Evolutionary conservation across 2,329 filamentous ascomycete species (phyloP).

Genomic region (Leptographium wingfieldii): DNA sequence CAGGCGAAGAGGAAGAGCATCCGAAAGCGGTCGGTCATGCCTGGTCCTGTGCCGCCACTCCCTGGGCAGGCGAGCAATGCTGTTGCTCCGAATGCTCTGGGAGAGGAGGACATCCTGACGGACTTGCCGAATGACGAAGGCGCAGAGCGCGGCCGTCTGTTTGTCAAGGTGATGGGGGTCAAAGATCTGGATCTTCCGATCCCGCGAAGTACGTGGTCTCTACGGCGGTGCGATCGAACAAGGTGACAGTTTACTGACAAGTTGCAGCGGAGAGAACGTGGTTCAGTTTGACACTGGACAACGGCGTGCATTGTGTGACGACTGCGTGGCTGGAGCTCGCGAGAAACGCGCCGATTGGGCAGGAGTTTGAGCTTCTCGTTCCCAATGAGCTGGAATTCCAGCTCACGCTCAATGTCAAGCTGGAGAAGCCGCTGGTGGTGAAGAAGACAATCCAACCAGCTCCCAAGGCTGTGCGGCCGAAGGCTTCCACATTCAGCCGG

Average conservation of each 20-base stretch:
- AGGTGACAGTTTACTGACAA: slow-evolving; percentile 2
- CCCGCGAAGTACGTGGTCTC: slow-evolving; percentile 59
- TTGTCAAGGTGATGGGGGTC: slow-evolving; percentile 97
- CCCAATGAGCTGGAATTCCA: slow-evolving; percentile 98
- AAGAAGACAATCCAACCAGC: slow-evolving; percentile 38
- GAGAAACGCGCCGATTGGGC: slow-evolving; percentile 84
- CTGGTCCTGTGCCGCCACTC: slow-evolving; percentile 64
- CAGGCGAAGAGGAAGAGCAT: slow-evolving; percentile 55
- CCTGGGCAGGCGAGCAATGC: slow-evolving; percentile 81
- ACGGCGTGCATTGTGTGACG: slow-evolving; percentile 93
- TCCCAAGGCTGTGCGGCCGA: slow-evolving; percentile 52
- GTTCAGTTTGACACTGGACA: slow-evolving; percentile 96
- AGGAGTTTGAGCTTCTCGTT: slow-evolving; percentile 96
- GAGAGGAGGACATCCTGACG: slow-evolving; percentile 52
- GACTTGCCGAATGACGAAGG: slow-evolving; percentile 58
- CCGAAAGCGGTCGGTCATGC: slow-evolving; percentile 42
- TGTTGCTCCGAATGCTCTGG: slow-evolving; percentile 48
- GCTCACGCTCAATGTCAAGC: slow-evolving; percentile 88
- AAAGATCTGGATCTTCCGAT: slow-evolving; percentile 90
- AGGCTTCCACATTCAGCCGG: slow-evolving; percentile 80
- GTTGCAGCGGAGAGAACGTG: slow-evolving; percentile 68
- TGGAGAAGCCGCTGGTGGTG: slow-evolving; percentile 59
- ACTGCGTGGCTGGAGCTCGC: slow-evolving; percentile 91
- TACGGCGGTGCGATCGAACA: neutral
- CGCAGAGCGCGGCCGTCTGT: slow-evolving; percentile 77